Percentiles rank a stretch among this genome's conserved stretches.
phyloP scores from a whole-genome alignment of 148 eudicot species.

The Nyssa sinensis region DNA sequence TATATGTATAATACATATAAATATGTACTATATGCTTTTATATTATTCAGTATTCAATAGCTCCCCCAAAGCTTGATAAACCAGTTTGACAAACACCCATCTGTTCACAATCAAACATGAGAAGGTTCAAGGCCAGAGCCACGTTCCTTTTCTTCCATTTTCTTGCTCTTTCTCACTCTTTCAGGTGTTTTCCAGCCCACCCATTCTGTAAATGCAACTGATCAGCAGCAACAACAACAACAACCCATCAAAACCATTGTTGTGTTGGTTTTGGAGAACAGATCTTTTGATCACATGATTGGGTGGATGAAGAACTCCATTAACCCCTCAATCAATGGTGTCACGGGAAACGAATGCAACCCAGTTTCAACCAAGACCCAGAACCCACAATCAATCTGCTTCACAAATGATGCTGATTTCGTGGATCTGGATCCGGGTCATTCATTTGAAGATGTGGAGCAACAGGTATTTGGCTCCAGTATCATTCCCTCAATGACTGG shows the following conservation, averaged over 20 bases:
- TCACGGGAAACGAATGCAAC: conserved; percentile 79
- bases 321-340: conserved; percentile 74
- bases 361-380: conserved; percentile 44
- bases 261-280: conserved; percentile 77
- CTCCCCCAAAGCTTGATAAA: neutral
- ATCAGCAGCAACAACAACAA: conserved; percentile 16
- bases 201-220: conserved; percentile 11
- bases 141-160: conserved; percentile 18
- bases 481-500: conserved; percentile 69
- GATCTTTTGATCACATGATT: conserved; percentile 90
- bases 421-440: conserved; percentile 97
- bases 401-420: conserved; percentile 61
- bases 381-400: conserved; percentile 42
- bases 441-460: conserved; percentile 66
- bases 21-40: neutral
- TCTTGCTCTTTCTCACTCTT: conserved; percentile 32
- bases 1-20: neutral
- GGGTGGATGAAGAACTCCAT: conserved; percentile 94
- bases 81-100: neutral
- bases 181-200: conserved; percentile 18
- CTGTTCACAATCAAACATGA: conserved; percentile 29
- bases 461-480: conserved; percentile 75
- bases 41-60: neutral
- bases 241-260: conserved; percentile 81
- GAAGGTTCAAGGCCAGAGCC: conserved; percentile 8